These are phyloP conservation scores for Aureobasidium melanogenum DNA, from an alignment of 2,329 filamentous ascomycete species.

Conservation along the genomic window DNA sequence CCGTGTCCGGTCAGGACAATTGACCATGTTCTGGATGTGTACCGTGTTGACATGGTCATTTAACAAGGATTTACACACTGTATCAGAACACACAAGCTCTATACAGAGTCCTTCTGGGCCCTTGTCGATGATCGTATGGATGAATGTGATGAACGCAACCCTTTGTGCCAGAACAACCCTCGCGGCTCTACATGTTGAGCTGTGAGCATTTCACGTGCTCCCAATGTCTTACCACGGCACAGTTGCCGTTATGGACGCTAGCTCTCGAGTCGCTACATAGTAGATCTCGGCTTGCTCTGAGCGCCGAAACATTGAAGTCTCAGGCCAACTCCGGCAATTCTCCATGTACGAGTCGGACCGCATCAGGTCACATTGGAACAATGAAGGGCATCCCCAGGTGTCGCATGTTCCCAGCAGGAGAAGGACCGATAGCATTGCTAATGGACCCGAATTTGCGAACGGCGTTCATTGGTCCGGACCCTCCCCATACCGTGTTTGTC, in stretches of 20 bases:
- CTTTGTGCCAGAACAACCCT: not conserved
- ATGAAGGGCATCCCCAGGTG: not conserved
- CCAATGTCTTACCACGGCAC: not conserved
- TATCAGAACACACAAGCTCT: too few relatives aligned
- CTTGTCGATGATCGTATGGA: not conserved
- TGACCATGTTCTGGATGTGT: too few relatives aligned
- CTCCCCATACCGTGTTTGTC: not conserved
- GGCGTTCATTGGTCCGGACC: not conserved
- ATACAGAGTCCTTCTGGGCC: not conserved
- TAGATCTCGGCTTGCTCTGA: not conserved
- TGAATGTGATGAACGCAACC: not conserved
- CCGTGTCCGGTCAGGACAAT: not conserved
- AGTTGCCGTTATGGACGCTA: constrained; percentile 10
- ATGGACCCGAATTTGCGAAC: not conserved
- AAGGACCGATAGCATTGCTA: constrained; percentile 12
- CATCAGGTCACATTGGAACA: not conserved
- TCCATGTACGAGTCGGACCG: constrained; percentile 1
- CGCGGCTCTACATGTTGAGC: not conserved
- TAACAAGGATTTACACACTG: not conserved
- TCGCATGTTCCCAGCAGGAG: not conserved
- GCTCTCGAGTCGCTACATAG: not conserved
- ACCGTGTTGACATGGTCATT: not conserved
- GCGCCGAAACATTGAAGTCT: not conserved
- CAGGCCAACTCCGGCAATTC: not conserved
- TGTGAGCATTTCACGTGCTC: constrained; percentile 6